Percentiles rank a stretch among this genome's conserved stretches.
Conservation (phyloP, 805 yeast genomes). For the Lipomyces yamadae region DNA sequence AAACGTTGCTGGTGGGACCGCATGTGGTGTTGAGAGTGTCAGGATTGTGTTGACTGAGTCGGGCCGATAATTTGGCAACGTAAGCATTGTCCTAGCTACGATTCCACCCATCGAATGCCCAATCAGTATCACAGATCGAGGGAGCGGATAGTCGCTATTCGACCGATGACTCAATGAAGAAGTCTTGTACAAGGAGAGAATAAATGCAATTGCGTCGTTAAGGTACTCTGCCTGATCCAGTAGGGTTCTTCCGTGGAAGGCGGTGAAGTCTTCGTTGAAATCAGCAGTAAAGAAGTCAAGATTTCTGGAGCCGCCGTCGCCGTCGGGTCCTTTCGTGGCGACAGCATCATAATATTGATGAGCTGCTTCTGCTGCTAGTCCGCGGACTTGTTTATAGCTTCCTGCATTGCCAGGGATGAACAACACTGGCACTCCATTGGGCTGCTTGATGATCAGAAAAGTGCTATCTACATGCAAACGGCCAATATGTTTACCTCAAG, state of each 20-base stretch:
- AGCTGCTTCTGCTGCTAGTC: conserved; percentile 85
- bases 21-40: conserved; percentile 89
- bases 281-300: conserved; percentile 90
- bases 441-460: conserved; percentile 44
- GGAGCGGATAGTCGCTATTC: conserved; percentile 43
- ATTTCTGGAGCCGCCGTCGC: conserved; percentile 48
- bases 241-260: conserved; percentile 92
- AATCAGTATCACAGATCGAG: conserved; percentile 73
- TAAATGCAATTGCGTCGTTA: conserved; percentile 83
- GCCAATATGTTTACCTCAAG: conserved; percentile 17
- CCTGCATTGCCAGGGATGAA: conserved; percentile 99
- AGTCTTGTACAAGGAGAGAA: conserved; percentile 64
- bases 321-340: conserved; percentile 36
- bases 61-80: conserved; percentile 73
- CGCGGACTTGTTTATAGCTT: conserved; percentile 83
- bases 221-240: conserved; percentile 91
- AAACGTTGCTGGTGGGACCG: conserved; percentile 89
- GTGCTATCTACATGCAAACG: neutral
- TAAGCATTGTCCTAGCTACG: conserved; percentile 82
- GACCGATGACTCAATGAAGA: conserved; percentile 39
- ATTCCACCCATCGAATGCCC: conserved; percentile 99
- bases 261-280: conserved; percentile 94
- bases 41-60: conserved; percentile 80
- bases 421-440: conserved; percentile 83
- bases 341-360: conserved; percentile 53